Conservation (phyloP, 768 basidiomycete species). For the Pleurotus djamor region DNA sequence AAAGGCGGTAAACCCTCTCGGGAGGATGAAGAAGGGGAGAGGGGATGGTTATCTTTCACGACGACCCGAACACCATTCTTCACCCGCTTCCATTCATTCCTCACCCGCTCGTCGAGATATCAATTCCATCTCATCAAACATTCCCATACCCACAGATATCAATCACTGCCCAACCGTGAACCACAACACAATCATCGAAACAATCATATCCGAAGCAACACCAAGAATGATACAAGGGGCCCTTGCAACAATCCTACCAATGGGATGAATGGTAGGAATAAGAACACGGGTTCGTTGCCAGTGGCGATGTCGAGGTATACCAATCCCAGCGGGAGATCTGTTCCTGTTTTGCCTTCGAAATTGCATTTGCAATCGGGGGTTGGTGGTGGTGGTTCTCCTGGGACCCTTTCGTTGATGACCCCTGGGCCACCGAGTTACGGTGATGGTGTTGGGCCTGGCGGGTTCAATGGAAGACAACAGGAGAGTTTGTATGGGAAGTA, state of each 20-base stretch:
- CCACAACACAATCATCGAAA: not conserved
- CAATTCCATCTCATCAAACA: not conserved
- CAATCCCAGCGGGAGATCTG: too few relatives aligned
- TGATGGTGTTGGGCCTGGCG: not conserved
- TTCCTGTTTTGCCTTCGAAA: not conserved
- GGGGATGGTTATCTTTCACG: not conserved
- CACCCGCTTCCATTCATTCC: not conserved
- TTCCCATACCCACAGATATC: not conserved
- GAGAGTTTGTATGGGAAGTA: not conserved
- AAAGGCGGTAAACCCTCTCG: not conserved
- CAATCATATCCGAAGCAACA: not conserved
- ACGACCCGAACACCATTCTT: not conserved
- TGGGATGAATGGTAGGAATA: not conserved
- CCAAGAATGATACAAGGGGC: not conserved
- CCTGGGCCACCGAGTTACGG: slow-evolving; percentile 6
- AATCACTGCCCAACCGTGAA: not conserved
- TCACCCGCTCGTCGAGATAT: not conserved
- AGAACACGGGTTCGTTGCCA: not conserved
- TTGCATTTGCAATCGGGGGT: not conserved
- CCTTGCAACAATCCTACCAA: not conserved
- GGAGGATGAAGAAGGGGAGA: too few relatives aligned
- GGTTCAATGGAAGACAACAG: not conserved
- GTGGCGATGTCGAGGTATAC: not conserved
- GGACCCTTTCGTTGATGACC: not conserved
- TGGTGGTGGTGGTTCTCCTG: not conserved